Evolutionary conservation across 495 filamentous ascomycete species (phyloP), one percentile per base, ranked within the genome.

Genomic region (Podospora anserina): DNA sequence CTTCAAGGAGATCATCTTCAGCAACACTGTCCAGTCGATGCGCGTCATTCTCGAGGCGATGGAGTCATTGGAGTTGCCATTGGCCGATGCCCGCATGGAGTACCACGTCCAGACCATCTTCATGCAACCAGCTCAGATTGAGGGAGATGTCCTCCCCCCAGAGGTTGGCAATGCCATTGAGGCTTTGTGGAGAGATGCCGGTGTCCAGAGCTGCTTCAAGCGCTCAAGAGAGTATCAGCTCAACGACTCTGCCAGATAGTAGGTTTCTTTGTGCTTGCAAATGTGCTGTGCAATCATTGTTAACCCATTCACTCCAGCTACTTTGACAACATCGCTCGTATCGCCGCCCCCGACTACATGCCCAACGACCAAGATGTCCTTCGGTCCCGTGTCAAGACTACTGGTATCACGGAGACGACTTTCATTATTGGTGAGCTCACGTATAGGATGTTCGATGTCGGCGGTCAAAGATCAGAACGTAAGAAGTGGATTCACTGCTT

Each of bases 401-500:
- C 95, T 62, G 96, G 95, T 88, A 98, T 99, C 76, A 99, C 93
- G 19, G 95, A 99, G 82, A 98, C 95, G 20, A 95, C 93, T 59
- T 99, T 99, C 82, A 94, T 96, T 77, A 96, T 98, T 71, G 96
- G 95, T 69, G 93, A 97, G 74, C 83, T 99, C 75, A 98, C 93
- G 34, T 99, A 97, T 83, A 89, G 96, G 66, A 99, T 99, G 95
- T 98, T 98, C 83, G 95, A 99, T 78, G 95, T 99, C 39, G 95
- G 95, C 85, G 95, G 95, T 75, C 95, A 98, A 82, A 90, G 95
- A 73, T 98, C 96, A 1, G 95, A 99, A 81, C 91, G 95, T 71
- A 99, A 99, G 90, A 99, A 99, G 90, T 99, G 95, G 95, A 99
- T 99, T 68, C 95, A 99, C 84, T 97, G 94, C 85, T 99, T 99